A percentile compares a stretch with the other conserved stretches of the same genome.
Conservation (phyloP, 208 protist genomes). For the Leishmania gerbilli region DNA sequence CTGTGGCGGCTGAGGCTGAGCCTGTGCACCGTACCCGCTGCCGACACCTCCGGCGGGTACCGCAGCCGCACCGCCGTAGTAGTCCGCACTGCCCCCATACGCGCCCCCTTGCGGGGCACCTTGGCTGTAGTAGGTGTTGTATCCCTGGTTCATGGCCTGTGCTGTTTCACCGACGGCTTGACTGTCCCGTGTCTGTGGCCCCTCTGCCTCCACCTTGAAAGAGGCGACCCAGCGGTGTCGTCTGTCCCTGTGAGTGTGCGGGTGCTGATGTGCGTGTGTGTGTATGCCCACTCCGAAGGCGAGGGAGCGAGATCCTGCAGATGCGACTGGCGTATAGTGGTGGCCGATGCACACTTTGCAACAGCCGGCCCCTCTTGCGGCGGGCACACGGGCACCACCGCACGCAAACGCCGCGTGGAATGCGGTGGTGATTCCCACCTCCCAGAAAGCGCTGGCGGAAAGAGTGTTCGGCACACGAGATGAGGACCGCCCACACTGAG, state of each 20-base stretch:
- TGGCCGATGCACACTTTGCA: neutral
- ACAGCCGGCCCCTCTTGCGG: neutral
- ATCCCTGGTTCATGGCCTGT: conserved; percentile 8
- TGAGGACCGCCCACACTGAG: neutral
- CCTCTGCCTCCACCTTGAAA: neutral
- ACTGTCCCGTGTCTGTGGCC: neutral
- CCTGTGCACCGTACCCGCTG: conserved; percentile 7
- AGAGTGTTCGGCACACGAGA: neutral
- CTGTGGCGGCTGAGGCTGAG: neutral
- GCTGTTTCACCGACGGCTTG: neutral
- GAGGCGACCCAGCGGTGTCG: neutral
- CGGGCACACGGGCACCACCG: neutral
- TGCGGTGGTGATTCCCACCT: neutral
- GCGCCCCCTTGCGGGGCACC: neutral
- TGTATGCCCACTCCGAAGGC: neutral
- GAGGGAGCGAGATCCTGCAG: neutral
- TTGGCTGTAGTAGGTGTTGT: conserved; percentile 24
- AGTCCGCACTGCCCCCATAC: conserved; percentile 1
- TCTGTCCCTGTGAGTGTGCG: neutral
- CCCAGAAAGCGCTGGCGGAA: neutral
- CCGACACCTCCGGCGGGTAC: neutral
- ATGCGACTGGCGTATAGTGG: neutral
- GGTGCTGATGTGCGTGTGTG: conserved; percentile 15
- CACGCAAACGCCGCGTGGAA: neutral
- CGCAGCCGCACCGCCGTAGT: conserved; percentile 1